Base-by-base conservation (phyloP, 495 filamentous ascomycete species). In the Neurospora cerealis region DNA sequence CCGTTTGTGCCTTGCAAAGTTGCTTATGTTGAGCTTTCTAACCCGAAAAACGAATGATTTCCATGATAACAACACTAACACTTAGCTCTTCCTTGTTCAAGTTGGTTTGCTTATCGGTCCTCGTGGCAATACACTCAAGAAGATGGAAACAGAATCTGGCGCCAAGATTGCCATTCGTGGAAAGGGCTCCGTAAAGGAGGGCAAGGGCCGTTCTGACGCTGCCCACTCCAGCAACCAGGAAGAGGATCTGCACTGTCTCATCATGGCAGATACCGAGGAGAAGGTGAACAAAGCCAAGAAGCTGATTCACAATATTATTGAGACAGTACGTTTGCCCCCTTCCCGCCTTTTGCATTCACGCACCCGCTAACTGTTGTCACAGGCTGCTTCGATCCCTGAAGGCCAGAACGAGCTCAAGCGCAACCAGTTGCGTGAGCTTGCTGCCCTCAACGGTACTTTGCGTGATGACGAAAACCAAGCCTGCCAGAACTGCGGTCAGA, bases 91-190 rank as follows among this genome's bases (percentile, higher is more conserved):
- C 87, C 85, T 87, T 91, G 91, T 91, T 92, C 91, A 95, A 99
- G 96, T 99, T 91, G 96, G 96, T 83, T 90, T 99, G 90, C 94
- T 99, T 81, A 99, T 99, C 89, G 96, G 96, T 83, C 96, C 96
- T 85, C 96, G 96, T 93, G 96, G 96, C 80, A 98, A 98, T 80
- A 99, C 96, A 73, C 85, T 99, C 77, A 99, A 99, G 87, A 98
- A 97, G 83, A 99, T 99, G 96, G 96, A 99, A 81, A 89, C 91
- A 78, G 94, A 98, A 85, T 99, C 96, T 62, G 89, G 91, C 69
- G 96, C 96, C 81, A 99, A 99, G 81, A 99, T 99, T 86, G 96
- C 96, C 75, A 99, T 99, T 77, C 95, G 96, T 79, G 96, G 96
- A 86, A 99, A 98, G 86, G 96, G 96, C 80, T 99, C 96, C 79